phyloP scores from a whole-genome alignment of 2,329 filamentous ascomycete genomes.

The Penicillium sp. region DNA sequence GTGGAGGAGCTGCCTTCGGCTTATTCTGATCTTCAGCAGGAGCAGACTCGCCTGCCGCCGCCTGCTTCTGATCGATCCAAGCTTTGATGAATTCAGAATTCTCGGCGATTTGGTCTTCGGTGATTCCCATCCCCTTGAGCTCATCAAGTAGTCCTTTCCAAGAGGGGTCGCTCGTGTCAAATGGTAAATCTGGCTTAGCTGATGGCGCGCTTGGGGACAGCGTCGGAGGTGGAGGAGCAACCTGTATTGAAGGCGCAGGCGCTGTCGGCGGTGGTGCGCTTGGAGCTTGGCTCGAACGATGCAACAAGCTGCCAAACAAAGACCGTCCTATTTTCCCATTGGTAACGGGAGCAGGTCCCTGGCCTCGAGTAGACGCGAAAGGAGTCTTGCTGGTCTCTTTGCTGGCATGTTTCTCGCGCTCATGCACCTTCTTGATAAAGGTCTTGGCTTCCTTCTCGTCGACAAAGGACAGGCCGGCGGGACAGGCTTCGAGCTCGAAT shows the following conservation, averaged over 20 bases:
- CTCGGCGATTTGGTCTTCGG: slow-evolving; percentile 64
- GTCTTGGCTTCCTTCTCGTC: slow-evolving; percentile 97
- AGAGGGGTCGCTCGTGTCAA: slow-evolving; percentile 61
- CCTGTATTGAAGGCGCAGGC: slow-evolving; percentile 29
- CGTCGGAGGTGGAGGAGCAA: slow-evolving; percentile 33
- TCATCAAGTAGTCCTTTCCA: slow-evolving; percentile 62
- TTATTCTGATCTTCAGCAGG: slow-evolving; percentile 47
- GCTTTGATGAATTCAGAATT: slow-evolving; percentile 67
- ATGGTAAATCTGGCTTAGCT: slow-evolving; percentile 43
- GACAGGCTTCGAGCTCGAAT: slow-evolving; percentile 90
- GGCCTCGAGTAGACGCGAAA: slow-evolving; percentile 57
- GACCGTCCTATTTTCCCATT: slow-evolving; percentile 51
- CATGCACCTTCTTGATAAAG: slow-evolving; percentile 96
- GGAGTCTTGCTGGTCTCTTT: slow-evolving; percentile 78
- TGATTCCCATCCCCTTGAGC: slow-evolving; percentile 63
- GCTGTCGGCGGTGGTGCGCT: slow-evolving; percentile 25
- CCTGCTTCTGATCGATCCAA: slow-evolving; percentile 64
- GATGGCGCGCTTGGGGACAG: slow-evolving; percentile 24
- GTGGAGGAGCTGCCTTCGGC: slow-evolving; percentile 59
- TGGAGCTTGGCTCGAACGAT: slow-evolving; percentile 48
- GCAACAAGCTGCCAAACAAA: slow-evolving; percentile 50
- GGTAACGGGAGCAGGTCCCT: slow-evolving; percentile 43
- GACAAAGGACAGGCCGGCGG: slow-evolving; percentile 85
- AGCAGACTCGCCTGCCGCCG: slow-evolving; percentile 44
- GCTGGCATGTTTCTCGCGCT: slow-evolving; percentile 91